Evolutionary conservation across 495 filamentous ascomycete species (phyloP).

Genomic region (Podospora anserina): DNA sequence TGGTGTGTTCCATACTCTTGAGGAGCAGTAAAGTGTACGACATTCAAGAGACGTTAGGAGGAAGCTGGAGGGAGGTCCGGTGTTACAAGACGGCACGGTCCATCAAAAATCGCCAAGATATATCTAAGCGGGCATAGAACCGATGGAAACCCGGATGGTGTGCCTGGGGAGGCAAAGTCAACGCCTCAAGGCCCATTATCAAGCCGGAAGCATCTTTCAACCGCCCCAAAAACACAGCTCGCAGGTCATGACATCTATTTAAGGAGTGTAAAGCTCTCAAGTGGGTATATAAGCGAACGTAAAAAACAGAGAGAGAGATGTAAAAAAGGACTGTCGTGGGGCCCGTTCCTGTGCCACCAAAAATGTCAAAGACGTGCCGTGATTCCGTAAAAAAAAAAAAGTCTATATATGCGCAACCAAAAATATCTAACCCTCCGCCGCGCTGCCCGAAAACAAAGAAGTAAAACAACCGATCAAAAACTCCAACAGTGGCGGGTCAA

Average conservation of each 20-base stretch:
- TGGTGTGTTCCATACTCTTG: too few species aligned
- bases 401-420: not conserved
- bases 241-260: not conserved
- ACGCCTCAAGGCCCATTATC: too few species aligned
- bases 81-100: too few species aligned
- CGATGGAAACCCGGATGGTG: not conserved
- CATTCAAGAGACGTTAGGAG: too few species aligned
- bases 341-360: not conserved
- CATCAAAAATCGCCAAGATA: too few species aligned
- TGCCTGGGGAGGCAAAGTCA: not conserved
- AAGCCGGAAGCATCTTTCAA: not conserved
- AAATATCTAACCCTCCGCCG: not conserved
- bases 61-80: too few species aligned
- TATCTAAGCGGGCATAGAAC: too few species aligned
- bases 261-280: not conserved
- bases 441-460: not conserved
- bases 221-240: not conserved
- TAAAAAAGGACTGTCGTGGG: not conserved
- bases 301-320: not conserved
- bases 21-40: too few species aligned
- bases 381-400: not conserved
- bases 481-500: not conserved
- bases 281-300: not conserved
- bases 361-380: not conserved
- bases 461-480: not conserved